phyloP scores from a whole-genome alignment of 345 rosid species.

The Physaria fendleri region DNA sequence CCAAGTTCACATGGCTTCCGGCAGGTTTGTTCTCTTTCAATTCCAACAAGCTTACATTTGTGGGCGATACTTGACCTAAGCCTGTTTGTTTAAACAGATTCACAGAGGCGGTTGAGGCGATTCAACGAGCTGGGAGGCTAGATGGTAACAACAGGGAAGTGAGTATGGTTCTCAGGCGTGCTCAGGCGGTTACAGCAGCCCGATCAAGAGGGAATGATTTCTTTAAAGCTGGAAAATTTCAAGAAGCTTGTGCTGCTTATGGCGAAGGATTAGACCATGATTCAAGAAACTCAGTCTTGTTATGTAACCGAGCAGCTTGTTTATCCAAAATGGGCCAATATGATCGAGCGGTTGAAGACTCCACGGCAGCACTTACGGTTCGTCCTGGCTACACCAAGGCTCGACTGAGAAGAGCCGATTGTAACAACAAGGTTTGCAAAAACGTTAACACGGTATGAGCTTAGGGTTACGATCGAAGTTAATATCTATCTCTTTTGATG shows the following conservation, averaged over 20 bases:
- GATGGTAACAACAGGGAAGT: slow-evolving; percentile 66
- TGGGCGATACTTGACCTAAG: background rate
- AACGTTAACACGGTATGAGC: background rate
- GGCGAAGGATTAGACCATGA: slow-evolving; percentile 73
- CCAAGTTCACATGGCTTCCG: slow-evolving; percentile 71
- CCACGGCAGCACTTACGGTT: slow-evolving; percentile 51
- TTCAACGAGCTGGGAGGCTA: slow-evolving; percentile 56
- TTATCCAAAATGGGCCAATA: slow-evolving; percentile 57
- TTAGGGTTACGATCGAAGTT: background rate
- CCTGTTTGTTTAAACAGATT: slow-evolving; percentile 34
- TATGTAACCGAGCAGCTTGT: slow-evolving; percentile 85
- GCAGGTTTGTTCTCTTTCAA: slow-evolving; percentile 54
- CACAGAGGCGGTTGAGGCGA: slow-evolving; percentile 52
- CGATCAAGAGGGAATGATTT: slow-evolving; percentile 62
- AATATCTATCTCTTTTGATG: background rate
- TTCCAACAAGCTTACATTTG: background rate
- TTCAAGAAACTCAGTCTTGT: slow-evolving; percentile 62
- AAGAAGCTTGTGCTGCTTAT: slow-evolving; percentile 54
- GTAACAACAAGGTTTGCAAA: slow-evolving; percentile 54
- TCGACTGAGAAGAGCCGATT: slow-evolving; percentile 79
- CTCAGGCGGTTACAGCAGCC: slow-evolving; percentile 47
- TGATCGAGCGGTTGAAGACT: slow-evolving; percentile 67
- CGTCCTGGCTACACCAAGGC: slow-evolving; percentile 76
- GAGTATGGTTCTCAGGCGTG: slow-evolving; percentile 37
- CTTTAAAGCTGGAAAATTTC: slow-evolving; percentile 49